Conservation (phyloP, 2,329 filamentous ascomycete species). For the Clonostachys byssicola region DNA sequence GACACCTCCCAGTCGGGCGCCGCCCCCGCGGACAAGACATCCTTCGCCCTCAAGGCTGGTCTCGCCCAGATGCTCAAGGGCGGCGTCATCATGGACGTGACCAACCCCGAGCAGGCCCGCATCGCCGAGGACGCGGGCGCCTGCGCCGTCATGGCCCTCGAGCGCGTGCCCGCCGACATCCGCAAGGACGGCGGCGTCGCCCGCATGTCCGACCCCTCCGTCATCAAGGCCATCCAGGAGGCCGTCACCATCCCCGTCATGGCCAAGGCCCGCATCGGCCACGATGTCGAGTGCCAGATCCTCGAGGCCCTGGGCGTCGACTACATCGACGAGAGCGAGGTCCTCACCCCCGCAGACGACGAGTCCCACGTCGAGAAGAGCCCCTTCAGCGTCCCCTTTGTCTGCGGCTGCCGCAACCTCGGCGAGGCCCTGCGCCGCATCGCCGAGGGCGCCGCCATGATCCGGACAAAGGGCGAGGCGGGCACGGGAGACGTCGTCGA, state of each 20-base stretch:
- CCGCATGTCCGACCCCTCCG: conserved; percentile 90
- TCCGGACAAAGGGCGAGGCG: conserved; percentile 96
- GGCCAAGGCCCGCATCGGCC: conserved; percentile 97
- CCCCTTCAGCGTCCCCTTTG: conserved; percentile 79
- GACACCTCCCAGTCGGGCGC: conserved; percentile 15
- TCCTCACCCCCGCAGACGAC: conserved; percentile 90
- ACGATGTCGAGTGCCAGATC: conserved; percentile 98
- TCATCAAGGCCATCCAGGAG: conserved; percentile 94
- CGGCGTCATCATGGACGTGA: conserved; percentile 99
- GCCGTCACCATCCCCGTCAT: conserved; percentile 97
- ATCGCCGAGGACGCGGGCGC: conserved; percentile 97
- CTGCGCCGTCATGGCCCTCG: conserved; percentile 95
- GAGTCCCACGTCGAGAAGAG: conserved; percentile 89
- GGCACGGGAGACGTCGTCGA: conserved; percentile 97
- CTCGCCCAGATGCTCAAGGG: conserved; percentile 98
- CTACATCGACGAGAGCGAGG: conserved; percentile 98
- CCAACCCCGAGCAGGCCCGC: conserved; percentile 87
- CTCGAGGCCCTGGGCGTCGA: conserved; percentile 92
- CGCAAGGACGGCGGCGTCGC: conserved; percentile 87
- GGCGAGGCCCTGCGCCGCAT: conserved; percentile 90
- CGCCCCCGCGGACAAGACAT: conserved; percentile 34
- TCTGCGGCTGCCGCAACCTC: conserved; percentile 92
- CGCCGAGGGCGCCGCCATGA: conserved; percentile 94
- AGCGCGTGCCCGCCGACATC: conserved; percentile 96
- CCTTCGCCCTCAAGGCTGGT: conserved; percentile 90